Evolutionary conservation across 139 green algal species (phyloP).

Genomic region (Chlorella sp.): DNA sequence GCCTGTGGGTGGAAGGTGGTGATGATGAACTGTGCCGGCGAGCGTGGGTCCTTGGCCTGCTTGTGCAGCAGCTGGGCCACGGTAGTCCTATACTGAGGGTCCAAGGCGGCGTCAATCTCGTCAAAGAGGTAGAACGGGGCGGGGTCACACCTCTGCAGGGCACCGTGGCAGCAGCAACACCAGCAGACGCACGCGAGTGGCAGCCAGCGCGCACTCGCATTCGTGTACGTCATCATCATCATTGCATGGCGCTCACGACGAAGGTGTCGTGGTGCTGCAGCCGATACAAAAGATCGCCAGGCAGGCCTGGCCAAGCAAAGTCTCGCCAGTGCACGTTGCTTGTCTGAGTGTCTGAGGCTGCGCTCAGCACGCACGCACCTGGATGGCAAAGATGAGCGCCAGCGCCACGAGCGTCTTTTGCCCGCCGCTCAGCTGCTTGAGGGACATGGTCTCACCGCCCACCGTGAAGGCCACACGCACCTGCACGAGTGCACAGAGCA

Average conservation of each 20-base stretch:
- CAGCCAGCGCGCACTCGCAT: too few relatives aligned
- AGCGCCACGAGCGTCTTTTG: conserved; percentile 98
- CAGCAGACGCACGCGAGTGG: neutral
- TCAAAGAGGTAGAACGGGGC: conserved; percentile 99
- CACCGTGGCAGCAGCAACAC: neutral
- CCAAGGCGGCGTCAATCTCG: conserved; percentile 97
- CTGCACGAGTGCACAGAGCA: too few relatives aligned
- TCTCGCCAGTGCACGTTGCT: too few relatives aligned
- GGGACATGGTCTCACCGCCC: conserved; percentile 72
- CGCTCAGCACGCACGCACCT: conserved; percentile 27
- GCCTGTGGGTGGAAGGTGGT: conserved; percentile 96
- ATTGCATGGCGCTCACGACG: too few relatives aligned
- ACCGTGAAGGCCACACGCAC: conserved; percentile 28
- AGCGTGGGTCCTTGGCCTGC: conserved; percentile 58
- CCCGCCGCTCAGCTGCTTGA: conserved; percentile 90
- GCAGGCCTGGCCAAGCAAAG: too few relatives aligned
- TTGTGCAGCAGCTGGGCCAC: conserved; percentile 80
- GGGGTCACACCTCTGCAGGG: conserved; percentile 89
- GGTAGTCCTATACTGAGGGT: conserved; percentile 79
- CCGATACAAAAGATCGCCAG: too few relatives aligned
- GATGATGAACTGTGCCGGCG: conserved; percentile 93
- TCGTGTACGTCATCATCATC: too few relatives aligned
- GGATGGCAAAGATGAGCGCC: conserved; percentile 98
- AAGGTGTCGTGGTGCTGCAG: too few relatives aligned
- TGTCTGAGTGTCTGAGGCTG: too few relatives aligned